These are phyloP conservation scores for Solanum piurae DNA, from an alignment of 257 asterid genomes.

Conservation along the genomic window DNA sequence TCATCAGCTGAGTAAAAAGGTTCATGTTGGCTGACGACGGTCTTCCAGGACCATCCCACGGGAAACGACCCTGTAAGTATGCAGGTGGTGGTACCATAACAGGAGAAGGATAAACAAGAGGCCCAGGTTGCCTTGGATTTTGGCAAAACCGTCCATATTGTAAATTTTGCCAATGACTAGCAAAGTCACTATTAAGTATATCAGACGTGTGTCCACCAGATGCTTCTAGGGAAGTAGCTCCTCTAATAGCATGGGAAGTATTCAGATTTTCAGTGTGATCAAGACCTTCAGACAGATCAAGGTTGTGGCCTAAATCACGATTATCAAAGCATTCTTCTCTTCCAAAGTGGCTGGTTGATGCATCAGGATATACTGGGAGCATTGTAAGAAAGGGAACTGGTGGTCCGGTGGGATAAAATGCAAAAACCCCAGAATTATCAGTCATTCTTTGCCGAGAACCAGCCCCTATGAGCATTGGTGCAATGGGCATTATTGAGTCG, in stretches of 20 bases:
- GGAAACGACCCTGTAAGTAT: constrained; percentile 62
- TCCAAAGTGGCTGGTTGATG: constrained; percentile 38
- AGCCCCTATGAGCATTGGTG: constrained; percentile 69
- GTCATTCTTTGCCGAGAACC: constrained; percentile 48
- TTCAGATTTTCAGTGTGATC: constrained; percentile 43
- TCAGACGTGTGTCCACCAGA: constrained; percentile 52
- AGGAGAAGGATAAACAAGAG: constrained; percentile 57
- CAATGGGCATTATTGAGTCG: constrained; percentile 51
- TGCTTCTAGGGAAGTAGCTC: constrained; percentile 23
- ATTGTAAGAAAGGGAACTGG: constrained; percentile 92
- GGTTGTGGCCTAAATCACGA: constrained; percentile 35
- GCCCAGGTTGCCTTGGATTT: constrained; percentile 45
- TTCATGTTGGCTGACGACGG: constrained; percentile 49
- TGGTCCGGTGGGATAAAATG: constrained; percentile 94
- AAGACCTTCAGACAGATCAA: constrained; percentile 28
- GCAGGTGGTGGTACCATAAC: constrained; percentile 83
- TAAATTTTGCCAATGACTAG: constrained; percentile 86
- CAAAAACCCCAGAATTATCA: constrained; percentile 60
- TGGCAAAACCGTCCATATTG: constrained; percentile 90
- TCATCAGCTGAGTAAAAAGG: constrained; percentile 56
- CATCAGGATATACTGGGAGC: constrained; percentile 75
- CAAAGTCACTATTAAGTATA: constrained; percentile 81
- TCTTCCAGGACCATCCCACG: constrained; percentile 79
- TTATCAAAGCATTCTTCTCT: constrained; percentile 38
- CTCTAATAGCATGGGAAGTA: constrained; percentile 33